These are phyloP conservation scores for Spirogloea muscicola DNA, from an alignment of 139 green algal genomes.

Conservation along the genomic window DNA sequence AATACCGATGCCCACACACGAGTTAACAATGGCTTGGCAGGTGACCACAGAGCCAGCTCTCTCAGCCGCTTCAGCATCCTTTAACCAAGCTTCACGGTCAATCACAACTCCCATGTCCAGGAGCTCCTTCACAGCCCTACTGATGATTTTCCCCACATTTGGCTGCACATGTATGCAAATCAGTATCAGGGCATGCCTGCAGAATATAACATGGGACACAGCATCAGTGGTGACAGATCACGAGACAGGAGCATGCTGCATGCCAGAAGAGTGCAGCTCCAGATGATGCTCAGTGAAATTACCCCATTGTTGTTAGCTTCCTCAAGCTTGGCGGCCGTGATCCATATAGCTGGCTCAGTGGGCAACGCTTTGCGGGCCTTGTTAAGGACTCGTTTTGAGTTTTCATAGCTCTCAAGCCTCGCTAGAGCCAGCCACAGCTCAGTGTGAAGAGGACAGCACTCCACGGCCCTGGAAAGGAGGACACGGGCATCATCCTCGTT, in stretches of 20 bases:
- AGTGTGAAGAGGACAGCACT: constrained; percentile 86
- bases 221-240: too few species aligned
- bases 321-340: constrained; percentile 94
- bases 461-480: constrained; percentile 82
- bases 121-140: constrained; percentile 66
- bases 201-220: too few species aligned
- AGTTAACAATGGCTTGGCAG: constrained; percentile 69
- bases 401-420: constrained; percentile 86
- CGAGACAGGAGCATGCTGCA: too few species aligned
- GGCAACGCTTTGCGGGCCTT: constrained; percentile 85
- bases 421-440: constrained; percentile 97
- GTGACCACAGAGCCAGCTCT: constrained; percentile 36
- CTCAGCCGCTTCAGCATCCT: constrained; percentile 54
- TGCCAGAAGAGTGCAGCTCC: too few species aligned
- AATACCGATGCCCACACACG: constrained; percentile 71
- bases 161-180: too few species aligned
- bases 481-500: constrained; percentile 80
- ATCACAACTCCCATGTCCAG: constrained; percentile 80
- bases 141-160: constrained; percentile 74
- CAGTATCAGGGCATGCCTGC: too few species aligned
- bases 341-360: constrained; percentile 85
- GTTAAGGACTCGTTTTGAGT: constrained; percentile 94
- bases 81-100: constrained; percentile 83
- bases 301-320: constrained; percentile 78
- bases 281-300: too few species aligned